A percentile compares a stretch with the other conserved stretches of the same genome.
These are phyloP conservation scores for Neobulgaria alba DNA, from an alignment of 2,329 filamentous ascomycete genomes.

Conservation along the genomic window DNA sequence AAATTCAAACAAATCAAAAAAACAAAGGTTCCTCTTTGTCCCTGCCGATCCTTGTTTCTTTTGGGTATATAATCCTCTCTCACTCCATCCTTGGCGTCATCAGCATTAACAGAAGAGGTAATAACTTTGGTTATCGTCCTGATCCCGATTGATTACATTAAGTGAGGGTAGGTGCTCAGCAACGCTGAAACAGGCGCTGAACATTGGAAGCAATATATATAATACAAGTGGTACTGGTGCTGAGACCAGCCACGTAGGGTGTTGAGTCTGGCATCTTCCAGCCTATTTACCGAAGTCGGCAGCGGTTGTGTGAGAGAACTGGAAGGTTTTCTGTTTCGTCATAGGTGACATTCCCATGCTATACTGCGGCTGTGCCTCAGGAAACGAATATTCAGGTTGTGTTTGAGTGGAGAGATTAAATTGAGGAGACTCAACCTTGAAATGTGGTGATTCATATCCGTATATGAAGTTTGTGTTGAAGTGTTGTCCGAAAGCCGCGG, in stretches of 20 bases:
- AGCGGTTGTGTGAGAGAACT: constrained; percentile 27
- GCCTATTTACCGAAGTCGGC: constrained; percentile 25
- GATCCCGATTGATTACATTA: constrained; percentile 22
- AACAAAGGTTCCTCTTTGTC: too few species aligned
- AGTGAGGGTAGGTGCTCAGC: constrained; percentile 11
- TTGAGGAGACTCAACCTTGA: constrained; percentile 20
- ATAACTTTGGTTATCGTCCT: constrained; percentile 2
- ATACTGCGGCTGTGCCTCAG: constrained; percentile 13
- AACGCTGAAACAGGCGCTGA: constrained; percentile 13
- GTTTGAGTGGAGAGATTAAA: constrained; percentile 10
- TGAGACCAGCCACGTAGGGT: not conserved
- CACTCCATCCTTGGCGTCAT: constrained; percentile 11
- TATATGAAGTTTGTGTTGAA: constrained; percentile 22
- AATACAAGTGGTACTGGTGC: constrained; percentile 14
- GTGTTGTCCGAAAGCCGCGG: constrained; percentile 23
- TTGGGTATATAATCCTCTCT: constrained; percentile 15
- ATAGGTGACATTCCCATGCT: constrained; percentile 15
- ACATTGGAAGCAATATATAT: constrained; percentile 14
- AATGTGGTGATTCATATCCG: constrained; percentile 19
- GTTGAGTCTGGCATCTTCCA: not conserved
- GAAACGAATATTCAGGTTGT: constrained; percentile 24
- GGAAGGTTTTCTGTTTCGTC: constrained; percentile 26
- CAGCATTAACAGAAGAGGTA: constrained; percentile 19
- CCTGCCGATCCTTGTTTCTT: constrained; percentile 10
- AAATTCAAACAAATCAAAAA: too few species aligned